Conservation (phyloP, 1,284 basidiomycete species). For the Trichosporon faecale region DNA sequence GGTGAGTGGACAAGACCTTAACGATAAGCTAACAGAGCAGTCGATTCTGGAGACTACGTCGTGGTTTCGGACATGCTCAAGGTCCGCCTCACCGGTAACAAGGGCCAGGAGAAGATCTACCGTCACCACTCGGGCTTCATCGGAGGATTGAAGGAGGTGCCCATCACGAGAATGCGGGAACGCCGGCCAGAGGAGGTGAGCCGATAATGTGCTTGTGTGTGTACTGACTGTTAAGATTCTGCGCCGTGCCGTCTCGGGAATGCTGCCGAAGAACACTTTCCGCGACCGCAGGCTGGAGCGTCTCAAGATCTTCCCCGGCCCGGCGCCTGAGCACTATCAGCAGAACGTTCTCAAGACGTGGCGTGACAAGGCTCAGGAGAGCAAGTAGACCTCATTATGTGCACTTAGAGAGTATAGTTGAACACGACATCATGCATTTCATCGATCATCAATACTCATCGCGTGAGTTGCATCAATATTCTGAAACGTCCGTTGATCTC, state of each 20-base stretch:
- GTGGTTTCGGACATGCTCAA: conserved; percentile 86
- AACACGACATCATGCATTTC: conserved; percentile 14
- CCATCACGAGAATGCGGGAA: conserved; percentile 75
- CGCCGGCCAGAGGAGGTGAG: conserved; percentile 87
- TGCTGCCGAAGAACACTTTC: conserved; percentile 94
- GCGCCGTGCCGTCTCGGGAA: conserved; percentile 89
- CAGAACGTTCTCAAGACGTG: conserved; percentile 44
- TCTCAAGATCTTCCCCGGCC: conserved; percentile 75
- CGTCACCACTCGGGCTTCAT: conserved; percentile 89
- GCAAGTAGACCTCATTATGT: background rate
- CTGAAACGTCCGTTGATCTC: background rate
- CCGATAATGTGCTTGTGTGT: conserved; percentile 20
- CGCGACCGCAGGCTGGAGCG: conserved; percentile 78
- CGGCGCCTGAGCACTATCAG: conserved; percentile 34
- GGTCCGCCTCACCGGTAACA: conserved; percentile 84
- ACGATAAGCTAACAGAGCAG: conserved; percentile 52
- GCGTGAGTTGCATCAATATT: background rate
- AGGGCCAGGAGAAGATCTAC: conserved; percentile 83
- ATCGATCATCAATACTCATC: background rate
- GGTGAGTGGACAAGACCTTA: conserved; percentile 57
- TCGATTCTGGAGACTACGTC: conserved; percentile 96
- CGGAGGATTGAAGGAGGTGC: conserved; percentile 86
- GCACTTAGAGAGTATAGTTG: background rate
- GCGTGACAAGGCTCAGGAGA: conserved; percentile 25
- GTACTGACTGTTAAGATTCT: conserved; percentile 64